Percentiles rank a stretch among this genome's conserved stretches.
phyloP scores from a whole-genome alignment of 345 rosid genomes.

The Anastatica hierochuntica region DNA sequence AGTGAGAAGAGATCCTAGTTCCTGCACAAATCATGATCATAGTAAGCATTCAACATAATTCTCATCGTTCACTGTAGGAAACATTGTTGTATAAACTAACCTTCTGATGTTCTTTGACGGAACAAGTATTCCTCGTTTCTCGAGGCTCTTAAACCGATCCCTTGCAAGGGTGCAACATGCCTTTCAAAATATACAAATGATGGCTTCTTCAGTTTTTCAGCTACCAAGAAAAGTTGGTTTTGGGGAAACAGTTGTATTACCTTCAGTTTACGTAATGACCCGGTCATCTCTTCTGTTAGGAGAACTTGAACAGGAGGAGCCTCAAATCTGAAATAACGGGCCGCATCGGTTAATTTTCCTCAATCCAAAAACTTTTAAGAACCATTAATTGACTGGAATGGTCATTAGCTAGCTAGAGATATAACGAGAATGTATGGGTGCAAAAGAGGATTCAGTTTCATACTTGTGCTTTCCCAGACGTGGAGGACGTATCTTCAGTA shows the following conservation, averaged over 20 bases:
- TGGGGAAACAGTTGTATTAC: no score
- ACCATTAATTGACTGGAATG: not conserved
- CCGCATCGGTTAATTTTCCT: no score
- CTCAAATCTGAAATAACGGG: no score
- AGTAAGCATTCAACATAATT: conserved; percentile 15
- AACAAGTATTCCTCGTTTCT: conserved; percentile 78
- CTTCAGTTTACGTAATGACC: conserved; percentile 81
- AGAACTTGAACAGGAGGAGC: conserved; percentile 86
- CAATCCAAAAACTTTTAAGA: no score
- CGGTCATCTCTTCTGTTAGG: conserved; percentile 84
- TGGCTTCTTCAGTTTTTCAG: not conserved
- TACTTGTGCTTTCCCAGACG: conserved; percentile 96
- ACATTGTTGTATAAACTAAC: conserved; percentile 28
- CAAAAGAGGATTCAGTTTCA: conserved; percentile 6
- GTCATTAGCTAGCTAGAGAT: not conserved
- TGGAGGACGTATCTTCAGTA: conserved; percentile 65
- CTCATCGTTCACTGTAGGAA: not conserved
- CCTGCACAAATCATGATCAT: conserved; percentile 17
- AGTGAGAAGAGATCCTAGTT: conserved; percentile 8
- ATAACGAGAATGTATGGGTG: not conserved
- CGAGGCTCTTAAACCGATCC: conserved; percentile 83
- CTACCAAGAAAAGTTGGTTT: conserved; percentile 1
- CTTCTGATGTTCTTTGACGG: conserved; percentile 51
- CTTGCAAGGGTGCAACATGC: conserved; percentile 78
- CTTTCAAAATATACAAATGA: conserved; percentile 25